Base-by-base conservation (phyloP, 495 filamentous ascomycete species). In the Tuber calosporum region DNA sequence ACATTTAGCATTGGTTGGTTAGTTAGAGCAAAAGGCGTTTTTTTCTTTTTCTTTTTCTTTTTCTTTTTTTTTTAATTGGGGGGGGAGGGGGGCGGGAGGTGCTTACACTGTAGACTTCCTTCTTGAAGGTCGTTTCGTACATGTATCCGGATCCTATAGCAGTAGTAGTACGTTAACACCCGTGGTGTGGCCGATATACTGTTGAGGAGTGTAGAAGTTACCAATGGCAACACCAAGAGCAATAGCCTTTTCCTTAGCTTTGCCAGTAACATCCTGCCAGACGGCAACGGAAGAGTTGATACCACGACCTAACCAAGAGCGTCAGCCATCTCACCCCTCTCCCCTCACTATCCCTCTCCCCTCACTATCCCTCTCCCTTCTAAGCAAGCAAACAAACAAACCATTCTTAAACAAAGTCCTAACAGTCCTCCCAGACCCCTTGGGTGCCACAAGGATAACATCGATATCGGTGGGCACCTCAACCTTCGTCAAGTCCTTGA, bases 261-360 rank as follows among this genome's bases (percentile, higher is more conserved):
- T 90, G 83, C 95, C 95, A 69, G 94, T 97, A 73, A 97, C 94
- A 82, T 99, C 95, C 87, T 98, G 96, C 91, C 84, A 97, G 85
- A 99, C 94, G 84, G 95, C 95, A 82, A 97, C 89, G 82, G 96
- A 98, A 78, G 93, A 97, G 90, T 99, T 99, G 89, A 99, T 99
- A 85, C 95, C 95, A 83, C 94, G 94, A 82, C 94, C 53, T 62
- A 62, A 17, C 26, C 11, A 15, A 13, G 34, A 62, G 34, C 13
- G 34, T 62, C 26, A 62, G 53, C 5, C 53, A 62, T 93, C 86
- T 97, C 93, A 80, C 90, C 90, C 53, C 13, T 53, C 48, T 26
- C 48, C 6, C 48, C 48, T n/a, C n/a, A n/a, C n/a, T n/a, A n/a
- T n/a, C n/a, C n/a, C n/a, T n/a, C n/a, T n/a, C n/a, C n/a, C n/a